These are phyloP conservation scores for Aureobasidium subglaciale DNA, from an alignment of 2,329 filamentous ascomycete genomes.

Conservation along the genomic window DNA sequence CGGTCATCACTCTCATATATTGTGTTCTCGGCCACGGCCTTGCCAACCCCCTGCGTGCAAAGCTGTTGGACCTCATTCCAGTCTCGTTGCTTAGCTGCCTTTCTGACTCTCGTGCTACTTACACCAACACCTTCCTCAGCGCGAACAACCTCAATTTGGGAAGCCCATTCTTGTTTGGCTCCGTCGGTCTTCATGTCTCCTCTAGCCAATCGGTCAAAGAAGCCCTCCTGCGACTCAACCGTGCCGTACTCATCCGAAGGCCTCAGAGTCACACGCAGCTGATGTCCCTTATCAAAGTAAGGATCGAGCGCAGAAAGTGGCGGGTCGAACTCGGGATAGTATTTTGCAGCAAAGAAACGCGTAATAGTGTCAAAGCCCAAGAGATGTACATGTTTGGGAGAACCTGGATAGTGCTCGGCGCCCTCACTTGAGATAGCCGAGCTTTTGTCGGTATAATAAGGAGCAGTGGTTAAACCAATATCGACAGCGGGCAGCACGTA, in stretches of 20 bases:
- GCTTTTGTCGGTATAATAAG: slow-evolving; percentile 70
- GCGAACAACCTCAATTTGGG: slow-evolving; percentile 53
- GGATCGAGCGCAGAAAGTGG: slow-evolving; percentile 51
- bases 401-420: slow-evolving; percentile 27
- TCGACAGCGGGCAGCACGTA: slow-evolving; percentile 45
- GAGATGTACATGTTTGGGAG: slow-evolving; percentile 56
- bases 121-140: slow-evolving; percentile 42
- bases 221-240: slow-evolving; percentile 47
- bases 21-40: slow-evolving; percentile 50
- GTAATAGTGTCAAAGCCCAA: slow-evolving; percentile 71
- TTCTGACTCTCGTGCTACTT: slow-evolving; percentile 57
- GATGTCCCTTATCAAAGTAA: slow-evolving; percentile 54
- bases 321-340: slow-evolving; percentile 48
- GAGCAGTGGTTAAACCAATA: slow-evolving; percentile 62
- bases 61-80: slow-evolving; percentile 44
- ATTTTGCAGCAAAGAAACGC: slow-evolving; percentile 66
- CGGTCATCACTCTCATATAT: slow-evolving; percentile 46
- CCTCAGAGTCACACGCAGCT: slow-evolving; percentile 58
- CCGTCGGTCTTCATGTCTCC: slow-evolving; percentile 46
- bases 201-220: slow-evolving; percentile 44
- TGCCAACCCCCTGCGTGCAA: slow-evolving; percentile 50
- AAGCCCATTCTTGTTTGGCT: slow-evolving; percentile 52
- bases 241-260: slow-evolving; percentile 55
- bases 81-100: slow-evolving; percentile 44
- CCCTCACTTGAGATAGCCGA: slow-evolving; percentile 45